Evolutionary conservation across 257 asterid genomes (phyloP), one percentile per base, ranked within the genome.

Genomic region (Anisodus tanguticus): DNA sequence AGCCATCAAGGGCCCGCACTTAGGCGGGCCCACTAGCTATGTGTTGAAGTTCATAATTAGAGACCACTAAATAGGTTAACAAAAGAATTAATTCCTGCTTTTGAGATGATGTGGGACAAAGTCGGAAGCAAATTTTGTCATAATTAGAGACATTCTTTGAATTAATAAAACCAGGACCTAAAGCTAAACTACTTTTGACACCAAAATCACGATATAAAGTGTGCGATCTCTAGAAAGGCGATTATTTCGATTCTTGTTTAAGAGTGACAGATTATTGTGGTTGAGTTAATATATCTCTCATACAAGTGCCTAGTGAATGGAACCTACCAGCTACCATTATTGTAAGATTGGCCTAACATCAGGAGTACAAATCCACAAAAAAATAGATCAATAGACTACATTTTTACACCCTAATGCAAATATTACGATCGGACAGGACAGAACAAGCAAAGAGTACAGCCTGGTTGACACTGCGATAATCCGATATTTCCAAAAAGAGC

Each of bases 1-100:
- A 72, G 80, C 80, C 60, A 74, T 47, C 80, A 74, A 47, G 80
- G 80, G 80, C 80, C 79, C 80, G 80, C 80, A 74, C 80, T 49
- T 72, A 74, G 39, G 60, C 60, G 19, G 60, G 60, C 80, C 80
- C 60, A 49, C 4, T 10, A 74, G 43, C 60, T 19, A 13, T 45
- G 41, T 72, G 7, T 74, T 11, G 43, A 74, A 74, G 43, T 22
- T 74, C 59, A 22, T 19, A 74, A 47, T 2, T 74, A 49, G 43
- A 45, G 45, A 7, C 19, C 22, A 19, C 19, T 74, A 47, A 74
- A 74, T 72, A 74, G 80, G 22, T 47, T 47, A 74, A 47, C 22
- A 22, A 49, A 49, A 12, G 43, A 49, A 12, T 3, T 13, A 3
- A 22, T 74, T 19, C 8, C 49, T 22, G 7, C 19, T 49, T 74